Conservation (phyloP, 2,329 filamentous ascomycete species). For the Alternaria alternata region DNA sequence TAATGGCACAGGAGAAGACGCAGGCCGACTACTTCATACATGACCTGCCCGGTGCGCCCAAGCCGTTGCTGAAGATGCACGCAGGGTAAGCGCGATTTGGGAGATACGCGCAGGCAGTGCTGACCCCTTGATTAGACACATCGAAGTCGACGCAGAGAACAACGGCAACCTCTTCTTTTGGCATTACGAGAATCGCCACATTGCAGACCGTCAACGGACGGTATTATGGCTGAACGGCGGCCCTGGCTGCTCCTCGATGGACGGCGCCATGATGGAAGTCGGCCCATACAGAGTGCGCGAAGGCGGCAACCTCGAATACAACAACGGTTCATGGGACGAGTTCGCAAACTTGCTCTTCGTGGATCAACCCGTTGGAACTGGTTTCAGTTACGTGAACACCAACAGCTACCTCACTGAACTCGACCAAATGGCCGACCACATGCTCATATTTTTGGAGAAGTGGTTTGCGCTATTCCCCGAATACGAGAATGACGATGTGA, state of each 20-base stretch:
- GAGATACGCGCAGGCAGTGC: neutral
- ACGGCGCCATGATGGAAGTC: slow-evolving; percentile 95
- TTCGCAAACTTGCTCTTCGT: slow-evolving; percentile 97
- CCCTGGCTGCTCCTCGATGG: slow-evolving; percentile 96
- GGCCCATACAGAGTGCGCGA: slow-evolving; percentile 89
- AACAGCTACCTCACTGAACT: slow-evolving; percentile 87
- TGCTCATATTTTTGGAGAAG: slow-evolving; percentile 87
- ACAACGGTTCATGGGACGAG: slow-evolving; percentile 98
- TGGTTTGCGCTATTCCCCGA: slow-evolving; percentile 92
- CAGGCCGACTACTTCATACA: slow-evolving; percentile 91
- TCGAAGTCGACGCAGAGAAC: slow-evolving; percentile 83
- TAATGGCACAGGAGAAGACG: slow-evolving; percentile 57
- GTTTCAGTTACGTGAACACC: slow-evolving; percentile 94
- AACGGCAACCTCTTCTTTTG: slow-evolving; percentile 98
- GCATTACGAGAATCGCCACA: slow-evolving; percentile 96
- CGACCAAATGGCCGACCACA: slow-evolving; percentile 86
- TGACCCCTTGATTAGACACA: slow-evolving; percentile 68
- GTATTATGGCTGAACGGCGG: slow-evolving; percentile 98
- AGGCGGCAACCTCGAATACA: slow-evolving; percentile 74
- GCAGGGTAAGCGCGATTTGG: slow-evolving; percentile 72
- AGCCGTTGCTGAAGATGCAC: slow-evolving; percentile 92
- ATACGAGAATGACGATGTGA: slow-evolving; percentile 88
- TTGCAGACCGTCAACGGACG: slow-evolving; percentile 87
- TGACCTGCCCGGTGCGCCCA: slow-evolving; percentile 82
- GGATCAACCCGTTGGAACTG: slow-evolving; percentile 95